A percentile compares a stretch with the other conserved stretches of the same genome.
Conservation (phyloP, 305 asterid species). For the Lippia alba region DNA sequence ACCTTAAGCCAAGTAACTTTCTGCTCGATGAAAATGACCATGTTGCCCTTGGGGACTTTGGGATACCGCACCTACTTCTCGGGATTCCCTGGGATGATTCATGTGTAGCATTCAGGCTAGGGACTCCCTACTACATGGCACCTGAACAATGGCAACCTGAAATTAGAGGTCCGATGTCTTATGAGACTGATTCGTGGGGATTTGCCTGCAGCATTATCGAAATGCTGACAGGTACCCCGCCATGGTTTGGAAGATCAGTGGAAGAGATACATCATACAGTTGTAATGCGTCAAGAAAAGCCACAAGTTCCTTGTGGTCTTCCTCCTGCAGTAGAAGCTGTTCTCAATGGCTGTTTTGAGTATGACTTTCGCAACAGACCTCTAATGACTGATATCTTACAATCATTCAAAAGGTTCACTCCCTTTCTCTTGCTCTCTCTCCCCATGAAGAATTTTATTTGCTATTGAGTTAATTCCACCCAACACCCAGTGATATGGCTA, state of each 20-base stretch:
- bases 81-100: constrained; percentile 49
- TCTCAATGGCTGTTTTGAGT: constrained; percentile 64
- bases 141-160: constrained; percentile 80
- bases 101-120: constrained; percentile 48
- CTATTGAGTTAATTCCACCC: too few relatives aligned
- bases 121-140: constrained; percentile 78
- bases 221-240: constrained; percentile 64
- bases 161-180: constrained; percentile 65
- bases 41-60: constrained; percentile 64
- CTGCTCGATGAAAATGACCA: constrained; percentile 54
- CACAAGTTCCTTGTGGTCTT: constrained; percentile 61
- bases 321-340: constrained; percentile 56
- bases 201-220: constrained; percentile 68
- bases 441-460: too few relatives aligned
- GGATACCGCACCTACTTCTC: constrained; percentile 59
- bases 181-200: constrained; percentile 77
- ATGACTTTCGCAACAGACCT: constrained; percentile 66
- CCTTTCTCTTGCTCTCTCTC: neutral
- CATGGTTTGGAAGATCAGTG: constrained; percentile 58
- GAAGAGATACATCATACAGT: constrained; percentile 51
- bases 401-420: constrained; percentile 58
- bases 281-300: constrained; percentile 60
- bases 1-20: constrained; percentile 70
- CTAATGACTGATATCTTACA: constrained; percentile 57
- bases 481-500: too few relatives aligned